These are phyloP conservation scores for Cladosporium sp. DNA, from an alignment of 2,329 filamentous ascomycete genomes.

Conservation along the genomic window DNA sequence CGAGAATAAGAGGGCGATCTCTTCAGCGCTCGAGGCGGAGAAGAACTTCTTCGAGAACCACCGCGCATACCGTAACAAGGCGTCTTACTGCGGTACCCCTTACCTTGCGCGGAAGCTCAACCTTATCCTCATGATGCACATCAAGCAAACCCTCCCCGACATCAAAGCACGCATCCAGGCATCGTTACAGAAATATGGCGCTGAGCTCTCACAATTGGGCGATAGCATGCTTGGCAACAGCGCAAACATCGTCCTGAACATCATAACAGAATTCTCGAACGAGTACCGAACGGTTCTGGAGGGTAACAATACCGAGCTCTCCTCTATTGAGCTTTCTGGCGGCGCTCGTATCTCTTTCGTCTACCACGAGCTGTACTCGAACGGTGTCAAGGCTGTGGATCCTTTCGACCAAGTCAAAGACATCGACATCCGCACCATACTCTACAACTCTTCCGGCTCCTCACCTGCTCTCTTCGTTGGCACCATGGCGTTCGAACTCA, in stretches of 20 bases:
- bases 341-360: conserved; percentile 99
- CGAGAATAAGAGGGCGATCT: conserved; percentile 95
- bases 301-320: conserved; percentile 94
- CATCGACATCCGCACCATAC: conserved; percentile 90
- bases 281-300: conserved; percentile 96
- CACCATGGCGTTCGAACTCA: conserved; percentile 96
- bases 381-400: conserved; percentile 95
- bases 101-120: conserved; percentile 97
- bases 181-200: conserved; percentile 84
- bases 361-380: conserved; percentile 97
- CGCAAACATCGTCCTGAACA: conserved; percentile 93
- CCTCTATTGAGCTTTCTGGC: conserved; percentile 88
- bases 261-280: conserved; percentile 98
- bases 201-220: conserved; percentile 77
- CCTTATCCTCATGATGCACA: conserved; percentile 99
- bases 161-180: conserved; percentile 97
- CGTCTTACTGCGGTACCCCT: conserved; percentile 95
- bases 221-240: conserved; percentile 95
- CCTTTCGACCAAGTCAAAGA: conserved; percentile 98
- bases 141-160: conserved; percentile 97
- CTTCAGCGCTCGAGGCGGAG: conserved; percentile 85
- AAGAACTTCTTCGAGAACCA: conserved; percentile 98
- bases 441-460: conserved; percentile 99
- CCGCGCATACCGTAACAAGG: conserved; percentile 98
- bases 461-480: conserved; percentile 96